Evolutionary conservation across 163 green algal genomes (phyloP), one percentile per base, ranked within the genome.

Genomic region (Volvox carteri): DNA sequence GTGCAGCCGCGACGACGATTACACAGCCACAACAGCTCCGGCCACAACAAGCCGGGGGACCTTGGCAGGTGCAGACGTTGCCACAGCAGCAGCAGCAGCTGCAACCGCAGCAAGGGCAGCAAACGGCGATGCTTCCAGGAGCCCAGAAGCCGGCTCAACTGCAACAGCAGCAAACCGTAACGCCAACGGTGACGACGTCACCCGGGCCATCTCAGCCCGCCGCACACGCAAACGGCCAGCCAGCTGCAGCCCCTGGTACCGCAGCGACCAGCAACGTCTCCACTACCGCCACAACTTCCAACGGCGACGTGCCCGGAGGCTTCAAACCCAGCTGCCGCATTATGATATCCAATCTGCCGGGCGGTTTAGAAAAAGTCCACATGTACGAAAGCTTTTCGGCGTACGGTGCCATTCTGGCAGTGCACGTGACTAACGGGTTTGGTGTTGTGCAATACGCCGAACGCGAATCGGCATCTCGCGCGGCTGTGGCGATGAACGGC

Each of bases 331-430:
- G 5, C 58, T 41, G 37, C 42, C 78, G 78, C 2, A 65, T 86
- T 58, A n/a, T 86, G 28, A 30, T 86, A 7, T 39, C 70, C 25
- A 50, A 50, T 42, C 41, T 86, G 78, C 78, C 78, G 30, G 42
- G 28, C n/a, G 39, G 77, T 16, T 30, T 41, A 14, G 78, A 62
- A 21, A 86, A 86, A 58, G 58, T 86, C 18, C 11, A 65, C 7
- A 37, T 86, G 78, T 86, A 86, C 42, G 78, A 86, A 18, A 65
- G 23, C 23, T 86, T 86, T 44, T 39, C 78, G 42, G 28, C 23
- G 12, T 86, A 56, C 78, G 78, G 78, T 16, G 41, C 78, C 42
- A 33, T 56, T 7, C 44, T 77, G n/a, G 78, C 30, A 2, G 78
- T 77, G 54, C 62, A 70, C n/a, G 60, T 78, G 12, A 9, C 18